These are phyloP conservation scores for Barnettozyma californica DNA, from an alignment of 805 yeast species.

Conservation along the genomic window DNA sequence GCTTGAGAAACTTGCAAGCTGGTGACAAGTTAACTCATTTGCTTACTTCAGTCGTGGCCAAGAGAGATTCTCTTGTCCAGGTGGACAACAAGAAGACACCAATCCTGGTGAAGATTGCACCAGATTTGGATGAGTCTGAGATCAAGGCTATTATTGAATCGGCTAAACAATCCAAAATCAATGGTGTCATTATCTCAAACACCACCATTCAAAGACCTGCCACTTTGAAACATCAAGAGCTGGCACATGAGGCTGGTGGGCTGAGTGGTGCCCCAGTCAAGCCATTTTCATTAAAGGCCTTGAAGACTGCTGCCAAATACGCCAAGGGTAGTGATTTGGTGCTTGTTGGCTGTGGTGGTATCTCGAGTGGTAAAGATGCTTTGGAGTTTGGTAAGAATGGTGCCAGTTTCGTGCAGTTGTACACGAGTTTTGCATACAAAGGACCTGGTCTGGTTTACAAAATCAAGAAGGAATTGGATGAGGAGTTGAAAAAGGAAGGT, in stretches of 20 bases:
- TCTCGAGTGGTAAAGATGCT: slow-evolving; percentile 81
- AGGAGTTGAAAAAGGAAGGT: slow-evolving; percentile 63
- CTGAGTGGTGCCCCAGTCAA: slow-evolving; percentile 90
- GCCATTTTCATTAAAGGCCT: slow-evolving; percentile 67
- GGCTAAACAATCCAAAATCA: slow-evolving; percentile 71
- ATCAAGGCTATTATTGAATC: slow-evolving; percentile 77
- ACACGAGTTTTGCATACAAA: slow-evolving; percentile 86
- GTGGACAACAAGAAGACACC: slow-evolving; percentile 55
- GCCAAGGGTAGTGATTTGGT: slow-evolving; percentile 71
- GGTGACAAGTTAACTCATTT: slow-evolving; percentile 68
- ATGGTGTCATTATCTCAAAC: slow-evolving; percentile 89
- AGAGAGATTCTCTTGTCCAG: slow-evolving; percentile 53
- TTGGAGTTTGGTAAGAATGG: slow-evolving; percentile 91
- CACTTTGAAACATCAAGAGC: slow-evolving; percentile 43
- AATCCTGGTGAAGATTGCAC: slow-evolving; percentile 86
- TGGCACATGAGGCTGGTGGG: slow-evolving; percentile 71
- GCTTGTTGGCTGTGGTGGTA: slow-evolving; percentile 93
- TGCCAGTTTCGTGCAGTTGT: slow-evolving; percentile 81
- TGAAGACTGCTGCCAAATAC: slow-evolving; percentile 64
- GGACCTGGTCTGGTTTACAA: slow-evolving; percentile 81
- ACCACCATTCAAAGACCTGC: slow-evolving; percentile 86
- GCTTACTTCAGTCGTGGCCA: slow-evolving; percentile 60
- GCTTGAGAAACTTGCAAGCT: slow-evolving; percentile 78
- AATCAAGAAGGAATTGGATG: slow-evolving; percentile 53
- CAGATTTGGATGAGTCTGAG: slow-evolving; percentile 81